Evolutionary conservation across 768 basidiomycete genomes (phyloP), one percentile per base, ranked within the genome.

Genomic region (Pleurotus salmoneostramineus): DNA sequence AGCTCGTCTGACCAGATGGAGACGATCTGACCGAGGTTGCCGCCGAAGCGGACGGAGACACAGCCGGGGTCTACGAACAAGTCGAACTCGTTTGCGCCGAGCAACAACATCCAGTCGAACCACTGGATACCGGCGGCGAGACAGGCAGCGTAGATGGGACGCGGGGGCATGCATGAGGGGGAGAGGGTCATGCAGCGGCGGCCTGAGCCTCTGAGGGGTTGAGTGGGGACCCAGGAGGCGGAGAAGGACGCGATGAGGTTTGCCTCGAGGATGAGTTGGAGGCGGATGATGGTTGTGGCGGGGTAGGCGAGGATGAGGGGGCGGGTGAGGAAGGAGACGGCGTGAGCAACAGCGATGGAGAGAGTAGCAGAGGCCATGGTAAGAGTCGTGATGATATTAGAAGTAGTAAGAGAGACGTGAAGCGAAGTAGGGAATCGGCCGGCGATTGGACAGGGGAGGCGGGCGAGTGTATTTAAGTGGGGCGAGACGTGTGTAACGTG

Each of bases 61-160:
- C 82, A 85, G 60, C 89, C 90, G 61, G 91, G 91, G 69, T 92
- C 88, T 64, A 91, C 81, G 71, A 89, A 87, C 60, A 93, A 80
- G 70, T 92, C 90, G 66, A 92, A 85, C 72, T 88, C 87, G 58
- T 74, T 72, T 62, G 82, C 79, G 8, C 90, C 89, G 47, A 92
- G 81, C 58, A 80, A 74, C 47, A 77, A 63, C 56, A 91, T 88
- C 91, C 91, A 93, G 67, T 89, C 83, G 58, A 85, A 84, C 91
- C 91, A 93, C 65, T 89, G 86, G 34, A 92, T 78, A 58, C 83
- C 83, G 40, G 87, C 76, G 21, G 83, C 76, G 56, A 85, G 74
- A 71, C 90, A 91, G 11, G 89, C 86, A 56, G 82, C 72, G 73
- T 90, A 84, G 65, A 92, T 76, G 63, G 83, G 75, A 42, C 85